A percentile compares a stretch with the other conserved stretches of the same genome.
These are phyloP conservation scores for Cladosporium sp. DNA, from an alignment of 2,329 filamentous ascomycete species.

Conservation along the genomic window DNA sequence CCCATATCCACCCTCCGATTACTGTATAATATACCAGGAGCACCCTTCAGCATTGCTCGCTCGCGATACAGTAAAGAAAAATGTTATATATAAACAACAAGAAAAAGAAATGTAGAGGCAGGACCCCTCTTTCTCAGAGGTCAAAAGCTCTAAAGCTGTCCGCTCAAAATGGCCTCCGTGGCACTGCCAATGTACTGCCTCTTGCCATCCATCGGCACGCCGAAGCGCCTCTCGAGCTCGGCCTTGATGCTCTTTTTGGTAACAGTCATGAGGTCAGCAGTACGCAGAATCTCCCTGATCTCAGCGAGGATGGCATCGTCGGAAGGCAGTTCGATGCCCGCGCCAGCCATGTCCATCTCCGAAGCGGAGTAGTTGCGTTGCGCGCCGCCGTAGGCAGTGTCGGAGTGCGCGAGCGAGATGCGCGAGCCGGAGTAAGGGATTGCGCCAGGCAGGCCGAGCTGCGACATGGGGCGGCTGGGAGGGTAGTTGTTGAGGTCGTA, in stretches of 20 bases:
- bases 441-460: conserved; percentile 55
- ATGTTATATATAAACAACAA: conserved; percentile 1
- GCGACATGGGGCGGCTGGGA: conserved; percentile 54
- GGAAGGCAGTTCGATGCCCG: conserved; percentile 61
- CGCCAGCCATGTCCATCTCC: conserved; percentile 65
- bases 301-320: conserved; percentile 90
- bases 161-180: conserved; percentile 44
- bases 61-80: neutral
- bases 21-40: neutral
- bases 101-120: neutral
- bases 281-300: conserved; percentile 89
- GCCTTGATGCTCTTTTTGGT: conserved; percentile 98
- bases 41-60: neutral
- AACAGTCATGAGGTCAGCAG: conserved; percentile 92
- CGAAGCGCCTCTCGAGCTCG: conserved; percentile 89
- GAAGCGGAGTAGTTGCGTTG: conserved; percentile 35
- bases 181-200: conserved; percentile 75
- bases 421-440: conserved; percentile 56
- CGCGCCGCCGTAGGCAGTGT: conserved; percentile 46
- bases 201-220: conserved; percentile 80
- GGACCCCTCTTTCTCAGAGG: neutral
- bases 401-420: conserved; percentile 75
- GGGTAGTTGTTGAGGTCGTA: conserved; percentile 42
- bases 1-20: neutral
- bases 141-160: conserved; percentile 35